phyloP scores from a whole-genome alignment of 2,329 filamentous ascomycete genomes.

The Epicoccum nigrum region DNA sequence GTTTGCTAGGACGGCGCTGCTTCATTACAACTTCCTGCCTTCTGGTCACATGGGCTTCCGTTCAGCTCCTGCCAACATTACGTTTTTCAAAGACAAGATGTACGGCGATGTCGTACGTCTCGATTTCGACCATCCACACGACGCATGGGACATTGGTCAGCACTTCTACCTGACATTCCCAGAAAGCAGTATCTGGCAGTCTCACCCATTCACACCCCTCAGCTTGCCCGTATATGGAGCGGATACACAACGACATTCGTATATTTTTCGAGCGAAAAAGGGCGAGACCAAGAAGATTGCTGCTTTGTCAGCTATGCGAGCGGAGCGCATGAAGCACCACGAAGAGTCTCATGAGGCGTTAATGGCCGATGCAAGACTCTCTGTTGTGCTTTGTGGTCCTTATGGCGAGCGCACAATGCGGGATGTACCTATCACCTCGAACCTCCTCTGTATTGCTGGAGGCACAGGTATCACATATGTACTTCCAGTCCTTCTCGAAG shows the following conservation, averaged over 20 bases:
- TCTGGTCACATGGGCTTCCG: constrained; percentile 42
- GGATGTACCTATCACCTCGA: constrained; percentile 29
- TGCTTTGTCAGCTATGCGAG: constrained; percentile 35
- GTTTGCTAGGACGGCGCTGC: constrained; percentile 61
- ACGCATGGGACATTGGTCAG: constrained; percentile 69
- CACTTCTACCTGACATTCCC: constrained; percentile 75
- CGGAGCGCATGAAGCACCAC: constrained; percentile 17
- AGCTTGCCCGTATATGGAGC: constrained; percentile 33
- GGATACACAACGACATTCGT: constrained; percentile 37
- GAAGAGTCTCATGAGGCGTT: constrained; percentile 28
- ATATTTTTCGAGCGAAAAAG: constrained; percentile 45
- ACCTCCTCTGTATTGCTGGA: constrained; percentile 46
- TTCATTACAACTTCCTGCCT: constrained; percentile 59
- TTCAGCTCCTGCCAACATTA: constrained; percentile 33
- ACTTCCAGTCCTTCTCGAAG: constrained; percentile 42
- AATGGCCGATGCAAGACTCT: constrained; percentile 33
- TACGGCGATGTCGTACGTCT: constrained; percentile 62
- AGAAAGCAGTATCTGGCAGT: constrained; percentile 71
- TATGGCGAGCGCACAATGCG: constrained; percentile 42
- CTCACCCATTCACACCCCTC: constrained; percentile 66
- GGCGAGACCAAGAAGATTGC: constrained; percentile 45
- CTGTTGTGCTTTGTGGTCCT: constrained; percentile 43
- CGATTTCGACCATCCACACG: constrained; percentile 67
- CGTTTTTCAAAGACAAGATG: constrained; percentile 53
- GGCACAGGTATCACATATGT: constrained; percentile 48